These are phyloP conservation scores for Nannochloropsis gaditana DNA, from an alignment of 108 stramenopile species.

Conservation along the genomic window DNA sequence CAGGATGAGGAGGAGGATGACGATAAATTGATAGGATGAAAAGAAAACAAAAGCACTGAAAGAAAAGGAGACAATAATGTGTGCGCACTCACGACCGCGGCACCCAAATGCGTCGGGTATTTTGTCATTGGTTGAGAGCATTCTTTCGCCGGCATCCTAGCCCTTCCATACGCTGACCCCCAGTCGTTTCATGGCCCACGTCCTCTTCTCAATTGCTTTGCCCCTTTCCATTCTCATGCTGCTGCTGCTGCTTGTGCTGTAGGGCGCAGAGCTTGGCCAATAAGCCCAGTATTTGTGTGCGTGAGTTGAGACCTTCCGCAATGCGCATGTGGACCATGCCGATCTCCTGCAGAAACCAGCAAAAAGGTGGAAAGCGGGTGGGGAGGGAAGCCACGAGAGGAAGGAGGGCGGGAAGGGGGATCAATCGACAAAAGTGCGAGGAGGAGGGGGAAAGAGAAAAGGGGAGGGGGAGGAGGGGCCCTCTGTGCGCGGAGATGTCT, in stretches of 20 bases:
- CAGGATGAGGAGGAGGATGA: background rate
- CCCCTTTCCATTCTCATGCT: background rate
- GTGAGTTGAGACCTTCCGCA: conserved; percentile 69
- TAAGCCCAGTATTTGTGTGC: conserved; percentile 78
- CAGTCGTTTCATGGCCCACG: background rate
- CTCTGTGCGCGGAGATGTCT: too few relatives aligned
- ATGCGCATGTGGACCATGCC: conserved; percentile 89
- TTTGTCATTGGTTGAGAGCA: too few relatives aligned
- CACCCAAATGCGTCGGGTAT: too few relatives aligned
- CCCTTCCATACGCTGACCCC: background rate
- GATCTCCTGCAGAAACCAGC: conserved; percentile 77
- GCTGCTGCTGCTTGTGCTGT: conserved; percentile 8
- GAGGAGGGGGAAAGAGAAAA: background rate
- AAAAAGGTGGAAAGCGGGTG: background rate
- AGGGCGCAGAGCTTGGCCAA: conserved; percentile 68
- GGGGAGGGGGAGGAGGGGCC: background rate
- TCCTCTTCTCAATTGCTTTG: background rate
- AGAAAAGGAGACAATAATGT: background rate
- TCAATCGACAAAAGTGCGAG: too few relatives aligned
- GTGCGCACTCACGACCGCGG: background rate
- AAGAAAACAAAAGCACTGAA: background rate
- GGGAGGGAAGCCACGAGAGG: background rate
- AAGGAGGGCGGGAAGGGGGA: background rate
- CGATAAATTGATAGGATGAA: background rate
- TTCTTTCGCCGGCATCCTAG: background rate